Base-by-base conservation (phyloP, 768 basidiomycete genomes). In the Leucosporidium creatinivorum region DNA sequence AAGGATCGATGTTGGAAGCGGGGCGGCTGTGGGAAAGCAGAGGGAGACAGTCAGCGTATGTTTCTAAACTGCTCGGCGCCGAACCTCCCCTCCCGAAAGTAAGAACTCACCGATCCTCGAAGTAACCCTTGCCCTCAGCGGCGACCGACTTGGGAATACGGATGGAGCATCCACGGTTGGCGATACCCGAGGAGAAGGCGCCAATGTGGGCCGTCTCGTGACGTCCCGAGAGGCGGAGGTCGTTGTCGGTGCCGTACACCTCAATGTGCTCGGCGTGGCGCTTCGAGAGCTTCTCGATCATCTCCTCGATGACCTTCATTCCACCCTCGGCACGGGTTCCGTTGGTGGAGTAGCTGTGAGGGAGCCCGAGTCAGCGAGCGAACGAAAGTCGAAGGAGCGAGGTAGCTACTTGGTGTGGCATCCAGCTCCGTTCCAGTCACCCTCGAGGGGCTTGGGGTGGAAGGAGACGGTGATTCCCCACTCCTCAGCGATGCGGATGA, bases 371-470 rank as follows among this genome's bases (percentile, higher is more conserved):
- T 33, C n/a, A 33, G 33, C 33, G 33, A 10, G 33, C 10, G 39
- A 48, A 21, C 44, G 3, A 18, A 44, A n/a, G 23, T 55, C 69
- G 44, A 2, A 70, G n/a, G n/a, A n/a, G n/a, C n/a, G n/a, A n/a
- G n/a, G n/a, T n/a, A n/a, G n/a, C n/a, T n/a, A n/a, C 63, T 69
- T 70, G 68, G 75, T 89, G 85, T 98, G 94, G 83, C 89, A 91
- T 63, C 96, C 96, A 73, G 96, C 96, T 77, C 96, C 96, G 80
- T 99, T 99, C 96, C 96, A 99, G 79, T 99, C 96, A 72, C 96
- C 96, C 72, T 81, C 77, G 76, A 98, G 88, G 69, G 93, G 93
- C 80, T 99, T 99, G 78, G 96, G 96, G 84, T 99, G 96, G 93
- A 98, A 93, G 72, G 96, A 96, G 71, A 97, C 93, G 75, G 79